Evolutionary conservation across 805 yeast species (phyloP).

Genomic region (Starmerella gropengiesseri): DNA sequence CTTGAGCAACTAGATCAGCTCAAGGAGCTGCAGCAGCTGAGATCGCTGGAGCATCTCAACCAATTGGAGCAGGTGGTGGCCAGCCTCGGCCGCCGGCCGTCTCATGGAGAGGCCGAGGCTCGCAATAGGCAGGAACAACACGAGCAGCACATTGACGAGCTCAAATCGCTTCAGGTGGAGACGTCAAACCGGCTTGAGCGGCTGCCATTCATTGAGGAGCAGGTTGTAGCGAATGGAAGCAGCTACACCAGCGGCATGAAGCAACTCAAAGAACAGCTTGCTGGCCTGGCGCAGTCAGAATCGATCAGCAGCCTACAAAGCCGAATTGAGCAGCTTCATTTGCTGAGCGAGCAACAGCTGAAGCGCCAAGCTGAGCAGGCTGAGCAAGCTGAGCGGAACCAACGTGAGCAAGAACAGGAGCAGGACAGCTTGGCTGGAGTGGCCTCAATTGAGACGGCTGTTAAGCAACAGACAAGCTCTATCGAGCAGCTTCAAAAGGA

Average conservation of each 20-base stretch:
- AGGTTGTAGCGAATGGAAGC: not conserved
- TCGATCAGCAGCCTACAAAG: not conserved
- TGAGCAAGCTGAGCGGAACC: not conserved
- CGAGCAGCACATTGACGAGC: not conserved
- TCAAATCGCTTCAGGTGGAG: not conserved
- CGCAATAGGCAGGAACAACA: not conserved
- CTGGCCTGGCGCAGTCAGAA: not conserved
- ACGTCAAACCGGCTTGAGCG: not conserved
- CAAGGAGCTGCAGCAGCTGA: constrained; percentile 16
- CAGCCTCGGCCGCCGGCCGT: not conserved
- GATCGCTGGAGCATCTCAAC: constrained; percentile 19
- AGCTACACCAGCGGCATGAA: not conserved
- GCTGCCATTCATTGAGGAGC: not conserved
- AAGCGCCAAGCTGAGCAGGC: not conserved
- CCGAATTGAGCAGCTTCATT: not conserved
- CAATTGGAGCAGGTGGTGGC: constrained; percentile 1
- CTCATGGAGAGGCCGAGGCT: too few species aligned
- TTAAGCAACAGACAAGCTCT: too few species aligned
- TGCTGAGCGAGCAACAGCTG: too few species aligned
- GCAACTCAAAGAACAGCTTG: not conserved
- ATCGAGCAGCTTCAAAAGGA: too few species aligned
- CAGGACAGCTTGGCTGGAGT: too few species aligned
- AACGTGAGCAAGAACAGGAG: too few species aligned
- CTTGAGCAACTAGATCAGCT: not conserved
- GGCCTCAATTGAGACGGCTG: too few species aligned